Base-by-base conservation (phyloP, 345 rosid genomes). In the Boechera retrofracta region DNA sequence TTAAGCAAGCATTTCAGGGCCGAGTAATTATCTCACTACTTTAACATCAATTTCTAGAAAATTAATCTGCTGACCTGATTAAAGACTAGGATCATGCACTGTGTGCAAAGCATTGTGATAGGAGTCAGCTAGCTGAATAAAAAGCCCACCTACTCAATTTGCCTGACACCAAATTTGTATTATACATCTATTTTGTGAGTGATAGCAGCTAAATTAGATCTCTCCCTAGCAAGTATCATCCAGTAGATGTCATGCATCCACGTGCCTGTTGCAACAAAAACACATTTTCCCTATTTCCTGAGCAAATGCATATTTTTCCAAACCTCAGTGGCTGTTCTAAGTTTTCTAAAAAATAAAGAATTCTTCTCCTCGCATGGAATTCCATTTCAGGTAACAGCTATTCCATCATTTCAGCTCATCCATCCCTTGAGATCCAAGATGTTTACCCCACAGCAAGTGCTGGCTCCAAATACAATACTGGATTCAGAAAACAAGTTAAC, bases 301-400 rank as follows among this genome's bases (percentile, higher is more conserved):
- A n/a, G 8, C 36, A 72, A 28, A 66, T 64, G 53, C 68, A 59
- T 67, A 15, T 44, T 59, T 53, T 59, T 13, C 39, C 32, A 58
- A 6, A 39, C 49, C 16, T 67, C 59, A 47, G 45, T 57, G 11
- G 18, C 16, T 61, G 74, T 45, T 61, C 42, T 33, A 28, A 61
- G 38, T 41, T 67, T 33, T 73, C 69, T 35, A 10, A 32, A 2
- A 51, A 31, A 16, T 6, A 39, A 64, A 45, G 2, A 68, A 47
- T 29, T 76, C 64, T 60, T 82, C 41, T 77, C 76, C 67, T 58
- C 41, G 39, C 54, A 69, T 31, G 68, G 10, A 49, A 49, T 71
- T 80, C 67, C 54, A 63, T 83, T 83, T 79, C 93, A 93, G 94
- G 92, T 64, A 88, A 79, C 75, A 85, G 71, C 74, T 85, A 85